Conservation (phyloP, 2,329 filamentous ascomycete genomes). For the Hymenoscyphus infarciens region DNA sequence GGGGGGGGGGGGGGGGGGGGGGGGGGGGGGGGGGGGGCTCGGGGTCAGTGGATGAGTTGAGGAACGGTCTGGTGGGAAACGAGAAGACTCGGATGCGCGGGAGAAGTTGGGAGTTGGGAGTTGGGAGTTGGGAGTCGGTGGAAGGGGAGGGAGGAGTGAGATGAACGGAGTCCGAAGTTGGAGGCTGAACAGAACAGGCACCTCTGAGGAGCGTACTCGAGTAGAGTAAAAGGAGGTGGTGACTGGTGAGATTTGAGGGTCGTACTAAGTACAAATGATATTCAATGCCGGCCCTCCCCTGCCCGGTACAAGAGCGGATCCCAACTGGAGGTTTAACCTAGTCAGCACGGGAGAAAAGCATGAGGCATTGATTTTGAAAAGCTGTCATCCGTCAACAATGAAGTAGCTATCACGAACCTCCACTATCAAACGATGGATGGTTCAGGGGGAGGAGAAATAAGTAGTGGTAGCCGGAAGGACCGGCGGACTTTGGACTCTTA, state of each 20-base stretch:
- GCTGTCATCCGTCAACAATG: background rate
- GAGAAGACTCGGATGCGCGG: constrained; percentile 4
- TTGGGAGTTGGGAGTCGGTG: too few species aligned
- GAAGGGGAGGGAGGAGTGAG: background rate
- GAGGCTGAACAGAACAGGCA: constrained; percentile 9
- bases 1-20: too few species aligned
- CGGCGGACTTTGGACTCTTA: background rate
- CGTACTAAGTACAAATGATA: constrained; percentile 10
- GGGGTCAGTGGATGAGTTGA: background rate
- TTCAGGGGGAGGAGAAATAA: background rate
- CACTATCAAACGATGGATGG: background rate
- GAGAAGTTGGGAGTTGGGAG: background rate
- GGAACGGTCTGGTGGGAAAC: background rate
- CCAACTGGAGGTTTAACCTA: background rate
- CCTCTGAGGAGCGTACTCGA: too few species aligned
- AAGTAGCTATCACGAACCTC: background rate
- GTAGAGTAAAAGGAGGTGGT: constrained; percentile 7
- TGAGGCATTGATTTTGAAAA: background rate
- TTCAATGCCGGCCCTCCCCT: constrained; percentile 4
- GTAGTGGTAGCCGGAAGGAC: background rate
- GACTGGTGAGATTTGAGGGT: background rate
- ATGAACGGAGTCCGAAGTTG: constrained; percentile 5
- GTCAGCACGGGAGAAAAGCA: background rate
- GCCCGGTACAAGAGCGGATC: background rate
- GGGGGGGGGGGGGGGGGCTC: too few species aligned